Percentiles rank a stretch among this genome's conserved stretches.
Evolutionary conservation across 371 early-diverging fungal species (phyloP).

Genomic region (Haplosporangium sp.): DNA sequence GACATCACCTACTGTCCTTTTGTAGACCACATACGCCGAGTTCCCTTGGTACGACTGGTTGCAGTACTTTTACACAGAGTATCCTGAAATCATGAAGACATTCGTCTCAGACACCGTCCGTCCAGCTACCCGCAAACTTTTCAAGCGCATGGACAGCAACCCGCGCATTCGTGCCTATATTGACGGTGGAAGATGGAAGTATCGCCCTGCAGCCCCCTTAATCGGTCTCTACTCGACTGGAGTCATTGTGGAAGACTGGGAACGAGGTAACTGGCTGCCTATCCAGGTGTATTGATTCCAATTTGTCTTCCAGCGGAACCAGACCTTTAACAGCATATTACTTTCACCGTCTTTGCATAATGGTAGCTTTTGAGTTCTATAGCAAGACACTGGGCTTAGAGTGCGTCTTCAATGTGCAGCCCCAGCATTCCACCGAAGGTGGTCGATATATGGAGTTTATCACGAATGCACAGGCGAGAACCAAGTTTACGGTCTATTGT

Average conservation of each 20-base stretch:
- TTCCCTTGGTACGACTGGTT: conserved; percentile 46
- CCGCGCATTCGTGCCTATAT: conserved; percentile 45
- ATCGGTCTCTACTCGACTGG: conserved; percentile 34
- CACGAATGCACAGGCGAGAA: conserved; percentile 19
- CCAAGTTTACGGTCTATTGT: conserved; percentile 34
- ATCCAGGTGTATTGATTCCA: neutral
- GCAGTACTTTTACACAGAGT: conserved; percentile 17
- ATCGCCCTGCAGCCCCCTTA: conserved; percentile 28
- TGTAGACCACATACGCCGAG: conserved; percentile 43
- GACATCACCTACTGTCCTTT: too few species aligned
- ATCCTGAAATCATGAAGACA: conserved; percentile 26
- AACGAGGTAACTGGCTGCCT: conserved; percentile 15
- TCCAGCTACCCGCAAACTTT: conserved; percentile 35
- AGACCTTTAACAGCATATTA: neutral
- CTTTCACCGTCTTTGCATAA: neutral
- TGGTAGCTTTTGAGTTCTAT: conserved; percentile 39
- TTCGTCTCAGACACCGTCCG: conserved; percentile 31
- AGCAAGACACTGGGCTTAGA: conserved; percentile 24
- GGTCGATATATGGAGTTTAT: conserved; percentile 31
- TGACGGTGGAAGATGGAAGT: conserved; percentile 47
- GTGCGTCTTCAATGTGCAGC: conserved; percentile 23
- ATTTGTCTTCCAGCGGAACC: neutral
- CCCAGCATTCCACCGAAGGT: conserved; percentile 5
- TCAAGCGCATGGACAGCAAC: conserved; percentile 27
- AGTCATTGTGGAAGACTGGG: conserved; percentile 24